Conservation (phyloP, 202 grass and related monocot genomes). For the Schoenoplectus triqueter region DNA sequence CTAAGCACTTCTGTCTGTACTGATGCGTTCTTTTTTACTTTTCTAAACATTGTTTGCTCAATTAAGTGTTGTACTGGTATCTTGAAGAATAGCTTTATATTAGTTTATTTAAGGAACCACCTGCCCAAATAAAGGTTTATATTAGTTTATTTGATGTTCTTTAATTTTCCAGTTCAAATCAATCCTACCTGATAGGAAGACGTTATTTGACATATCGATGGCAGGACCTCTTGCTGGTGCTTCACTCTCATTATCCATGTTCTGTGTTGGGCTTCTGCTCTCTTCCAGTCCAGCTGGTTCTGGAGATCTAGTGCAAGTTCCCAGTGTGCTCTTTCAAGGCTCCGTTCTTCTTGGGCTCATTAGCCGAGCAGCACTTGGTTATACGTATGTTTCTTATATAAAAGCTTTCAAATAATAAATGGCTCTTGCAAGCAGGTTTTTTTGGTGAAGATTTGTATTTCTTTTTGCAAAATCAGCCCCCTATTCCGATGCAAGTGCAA, state of each 20-base stretch:
- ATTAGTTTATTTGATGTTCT: slow-evolving; percentile 36
- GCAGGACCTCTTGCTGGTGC: slow-evolving; percentile 91
- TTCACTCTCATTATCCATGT: slow-evolving; percentile 98
- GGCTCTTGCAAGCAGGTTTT: slow-evolving; percentile 24
- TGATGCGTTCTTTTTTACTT: not conserved
- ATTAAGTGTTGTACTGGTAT: not conserved
- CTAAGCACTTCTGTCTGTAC: not conserved
- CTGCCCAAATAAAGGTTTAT: slow-evolving; percentile 16
- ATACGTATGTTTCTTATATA: slow-evolving; percentile 62
- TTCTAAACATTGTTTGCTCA: slow-evolving; percentile 1
- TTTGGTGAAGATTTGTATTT: not conserved
- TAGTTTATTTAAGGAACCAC: slow-evolving; percentile 10
- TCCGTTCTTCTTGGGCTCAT: slow-evolving; percentile 96
- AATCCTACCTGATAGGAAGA: slow-evolving; percentile 82
- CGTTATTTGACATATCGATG: slow-evolving; percentile 88
- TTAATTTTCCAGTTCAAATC: slow-evolving; percentile 91
- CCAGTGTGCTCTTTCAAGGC: slow-evolving; percentile 92
- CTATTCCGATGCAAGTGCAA: not conserved
- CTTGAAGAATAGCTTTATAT: not conserved
- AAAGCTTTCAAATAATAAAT: not conserved
- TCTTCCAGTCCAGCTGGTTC: slow-evolving; percentile 72
- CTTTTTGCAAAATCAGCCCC: not conserved
- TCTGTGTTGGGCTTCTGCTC: slow-evolving; percentile 89
- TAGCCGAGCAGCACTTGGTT: slow-evolving; percentile 93
- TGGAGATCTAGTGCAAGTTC: slow-evolving; percentile 94